phyloP scores from a whole-genome alignment of 2,329 filamentous ascomycete genomes.

The Dothideomycetes sp. region DNA sequence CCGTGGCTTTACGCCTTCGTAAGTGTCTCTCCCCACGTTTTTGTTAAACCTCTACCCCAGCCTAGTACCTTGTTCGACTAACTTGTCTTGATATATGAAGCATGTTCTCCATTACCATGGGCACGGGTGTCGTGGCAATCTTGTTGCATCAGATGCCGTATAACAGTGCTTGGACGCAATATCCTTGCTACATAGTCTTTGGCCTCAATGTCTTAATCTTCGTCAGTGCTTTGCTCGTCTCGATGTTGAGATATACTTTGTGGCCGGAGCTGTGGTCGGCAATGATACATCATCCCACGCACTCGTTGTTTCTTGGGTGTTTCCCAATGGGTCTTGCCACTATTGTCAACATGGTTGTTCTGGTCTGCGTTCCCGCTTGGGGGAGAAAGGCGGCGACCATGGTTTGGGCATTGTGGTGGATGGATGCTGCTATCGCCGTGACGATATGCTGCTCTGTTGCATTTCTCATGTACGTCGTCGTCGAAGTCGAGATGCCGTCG shows the following conservation, averaged over 20 bases:
- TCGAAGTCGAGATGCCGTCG: too few relatives aligned
- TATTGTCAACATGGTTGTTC: slow-evolving; percentile 21
- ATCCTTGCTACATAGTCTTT: slow-evolving; percentile 53
- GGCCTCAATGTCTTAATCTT: slow-evolving; percentile 52
- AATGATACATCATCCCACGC: slow-evolving; percentile 58
- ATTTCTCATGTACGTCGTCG: slow-evolving; percentile 14
- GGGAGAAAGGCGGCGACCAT: slow-evolving; percentile 16
- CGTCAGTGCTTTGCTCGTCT: slow-evolving; percentile 43
- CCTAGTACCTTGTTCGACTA: too few relatives aligned
- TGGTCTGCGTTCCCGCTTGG: slow-evolving; percentile 24
- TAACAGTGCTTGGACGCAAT: slow-evolving; percentile 48
- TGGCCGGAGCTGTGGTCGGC: slow-evolving; percentile 58
- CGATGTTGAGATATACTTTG: slow-evolving; percentile 51
- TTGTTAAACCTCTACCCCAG: background rate
- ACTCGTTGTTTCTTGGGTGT: slow-evolving; percentile 57
- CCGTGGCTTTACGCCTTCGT: slow-evolving; percentile 10
- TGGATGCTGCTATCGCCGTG: slow-evolving; percentile 17
- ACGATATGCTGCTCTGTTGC: slow-evolving; percentile 17
- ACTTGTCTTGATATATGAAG: slow-evolving; percentile 16
- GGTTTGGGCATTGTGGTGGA: slow-evolving; percentile 20
- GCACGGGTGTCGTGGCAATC: slow-evolving; percentile 58
- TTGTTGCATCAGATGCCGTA: slow-evolving; percentile 55
- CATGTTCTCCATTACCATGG: slow-evolving; percentile 41
- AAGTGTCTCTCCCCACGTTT: background rate
- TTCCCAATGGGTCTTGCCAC: slow-evolving; percentile 26